Evolutionary conservation across 352 stramenopile species (phyloP).

Genomic region (Pythium pyrilobum): DNA sequence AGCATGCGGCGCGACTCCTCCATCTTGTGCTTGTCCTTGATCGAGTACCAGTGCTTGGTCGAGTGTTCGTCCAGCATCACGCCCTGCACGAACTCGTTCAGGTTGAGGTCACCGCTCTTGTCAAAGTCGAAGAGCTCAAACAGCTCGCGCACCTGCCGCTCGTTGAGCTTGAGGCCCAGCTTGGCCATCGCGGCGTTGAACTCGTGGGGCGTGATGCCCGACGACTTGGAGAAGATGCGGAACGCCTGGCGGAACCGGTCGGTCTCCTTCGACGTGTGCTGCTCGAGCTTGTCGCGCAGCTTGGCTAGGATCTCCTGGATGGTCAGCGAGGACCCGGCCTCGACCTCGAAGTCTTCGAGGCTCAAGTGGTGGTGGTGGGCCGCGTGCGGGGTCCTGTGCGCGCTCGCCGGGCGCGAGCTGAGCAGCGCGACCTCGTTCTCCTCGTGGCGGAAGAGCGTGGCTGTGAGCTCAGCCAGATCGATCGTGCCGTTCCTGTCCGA

Average conservation of each 20-base stretch:
- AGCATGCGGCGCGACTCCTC: constrained; percentile 39
- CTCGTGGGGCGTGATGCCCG: constrained; percentile 46
- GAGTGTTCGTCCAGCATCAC: constrained; percentile 70
- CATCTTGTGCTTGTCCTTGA: constrained; percentile 49
- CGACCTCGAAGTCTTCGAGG: constrained; percentile 22
- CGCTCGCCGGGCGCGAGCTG: constrained; percentile 2
- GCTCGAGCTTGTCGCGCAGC: constrained; percentile 57
- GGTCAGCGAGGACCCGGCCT: constrained; percentile 35
- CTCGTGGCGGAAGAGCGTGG: constrained; percentile 45
- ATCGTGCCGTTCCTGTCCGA: constrained; percentile 51
- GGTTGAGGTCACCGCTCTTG: constrained; percentile 64
- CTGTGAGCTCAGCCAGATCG: constrained; percentile 61
- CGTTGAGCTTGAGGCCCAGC: constrained; percentile 47
- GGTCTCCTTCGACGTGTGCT: constrained; percentile 59
- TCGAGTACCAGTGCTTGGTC: constrained; percentile 43
- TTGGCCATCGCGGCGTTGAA: constrained; percentile 49
- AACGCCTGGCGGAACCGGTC: constrained; percentile 74
- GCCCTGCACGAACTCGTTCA: constrained; percentile 80
- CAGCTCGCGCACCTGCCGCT: constrained; percentile 45
- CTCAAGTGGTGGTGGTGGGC: neutral
- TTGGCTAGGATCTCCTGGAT: constrained; percentile 53
- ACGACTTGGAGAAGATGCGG: constrained; percentile 62
- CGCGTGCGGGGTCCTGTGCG: neutral
- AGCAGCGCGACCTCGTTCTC: constrained; percentile 21
- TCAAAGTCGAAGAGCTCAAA: constrained; percentile 77